Conservation (phyloP, 2,329 filamentous ascomycete genomes). For the Daldinia sp. region DNA sequence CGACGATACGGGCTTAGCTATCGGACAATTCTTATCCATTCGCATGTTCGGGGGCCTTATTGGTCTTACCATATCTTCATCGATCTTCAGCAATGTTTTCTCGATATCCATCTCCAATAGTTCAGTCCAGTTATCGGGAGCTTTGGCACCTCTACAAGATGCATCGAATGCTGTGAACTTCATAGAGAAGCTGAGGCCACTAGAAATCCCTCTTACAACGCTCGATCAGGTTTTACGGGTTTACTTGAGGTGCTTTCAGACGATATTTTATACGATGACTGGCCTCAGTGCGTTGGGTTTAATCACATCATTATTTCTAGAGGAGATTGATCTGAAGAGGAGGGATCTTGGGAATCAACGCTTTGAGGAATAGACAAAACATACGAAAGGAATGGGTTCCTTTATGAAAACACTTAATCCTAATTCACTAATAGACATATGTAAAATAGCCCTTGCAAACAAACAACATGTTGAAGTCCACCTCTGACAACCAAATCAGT, state of each 20-base stretch:
- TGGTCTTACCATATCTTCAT: neutral
- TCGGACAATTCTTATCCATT: neutral
- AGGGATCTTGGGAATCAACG: neutral
- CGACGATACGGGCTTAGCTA: neutral
- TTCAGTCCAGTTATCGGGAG: neutral
- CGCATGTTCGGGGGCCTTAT: slow-evolving; percentile 1
- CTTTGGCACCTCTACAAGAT: neutral
- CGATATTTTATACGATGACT: slow-evolving; percentile 8
- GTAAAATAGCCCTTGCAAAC: too few species aligned
- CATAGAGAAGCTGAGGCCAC: neutral
- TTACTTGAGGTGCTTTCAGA: neutral
- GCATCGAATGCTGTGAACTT: neutral
- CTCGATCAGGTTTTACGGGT: neutral
- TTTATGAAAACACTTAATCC: neutral
- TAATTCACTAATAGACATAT: neutral
- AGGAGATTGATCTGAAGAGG: neutral
- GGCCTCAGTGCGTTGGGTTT: neutral
- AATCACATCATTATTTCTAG: neutral
- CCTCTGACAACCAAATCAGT: neutral
- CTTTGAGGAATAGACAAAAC: neutral
- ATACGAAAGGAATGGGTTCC: neutral
- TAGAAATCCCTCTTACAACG: neutral
- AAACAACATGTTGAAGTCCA: neutral
- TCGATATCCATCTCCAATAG: neutral
- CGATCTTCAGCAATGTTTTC: neutral